Evolutionary conservation across 2,329 filamentous ascomycete species (phyloP).

Genomic region (Trichoderma aggressivum): DNA sequence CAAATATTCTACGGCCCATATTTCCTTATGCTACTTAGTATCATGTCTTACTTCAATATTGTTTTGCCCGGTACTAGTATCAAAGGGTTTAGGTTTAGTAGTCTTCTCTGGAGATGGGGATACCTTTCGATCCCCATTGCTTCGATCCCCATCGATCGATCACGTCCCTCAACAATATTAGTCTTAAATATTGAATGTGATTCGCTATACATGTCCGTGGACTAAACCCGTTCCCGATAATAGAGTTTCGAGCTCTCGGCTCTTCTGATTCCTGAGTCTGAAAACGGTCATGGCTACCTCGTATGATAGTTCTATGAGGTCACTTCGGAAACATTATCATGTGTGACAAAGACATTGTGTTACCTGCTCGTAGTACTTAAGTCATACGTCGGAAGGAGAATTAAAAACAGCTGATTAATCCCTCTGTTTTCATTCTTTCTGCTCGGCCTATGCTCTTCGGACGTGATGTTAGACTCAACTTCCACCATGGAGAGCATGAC

Average conservation of each 20-base stretch:
- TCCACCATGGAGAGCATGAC: slow-evolving; percentile 1
- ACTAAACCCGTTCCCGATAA: background rate
- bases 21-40: background rate
- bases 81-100: background rate
- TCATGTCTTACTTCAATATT: background rate
- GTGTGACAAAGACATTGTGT: background rate
- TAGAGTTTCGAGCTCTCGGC: background rate
- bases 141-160: background rate
- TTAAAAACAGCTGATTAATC: background rate
- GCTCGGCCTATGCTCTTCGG: background rate
- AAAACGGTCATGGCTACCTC: background rate
- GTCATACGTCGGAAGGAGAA: background rate
- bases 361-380: background rate
- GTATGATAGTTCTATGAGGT: background rate
- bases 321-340: background rate
- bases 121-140: background rate
- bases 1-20: background rate
- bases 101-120: background rate
- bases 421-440: background rate
- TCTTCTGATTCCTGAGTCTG: background rate
- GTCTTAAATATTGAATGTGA: background rate
- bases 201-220: background rate
- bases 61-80: background rate
- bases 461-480: background rate
- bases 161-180: background rate